Conservation (phyloP, 495 filamentous ascomycete genomes). For the Penicillium subrubescens region DNA sequence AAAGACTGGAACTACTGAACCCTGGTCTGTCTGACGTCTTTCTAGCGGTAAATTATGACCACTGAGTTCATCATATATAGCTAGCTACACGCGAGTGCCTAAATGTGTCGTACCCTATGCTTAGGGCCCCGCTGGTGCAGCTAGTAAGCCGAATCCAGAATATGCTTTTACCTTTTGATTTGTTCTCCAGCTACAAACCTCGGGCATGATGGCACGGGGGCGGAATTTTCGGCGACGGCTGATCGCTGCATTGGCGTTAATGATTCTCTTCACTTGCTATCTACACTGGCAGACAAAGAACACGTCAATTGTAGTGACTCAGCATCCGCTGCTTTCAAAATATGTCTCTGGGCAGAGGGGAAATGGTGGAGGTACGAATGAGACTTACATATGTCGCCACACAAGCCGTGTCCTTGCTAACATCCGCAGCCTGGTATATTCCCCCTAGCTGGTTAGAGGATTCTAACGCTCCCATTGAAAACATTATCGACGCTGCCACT, state of each 20-base stretch:
- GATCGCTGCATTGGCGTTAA: background rate
- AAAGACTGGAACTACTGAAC: background rate
- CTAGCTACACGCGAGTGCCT: background rate
- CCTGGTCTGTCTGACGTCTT: too few relatives aligned
- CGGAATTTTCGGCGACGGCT: slow-evolving; percentile 2
- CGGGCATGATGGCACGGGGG: slow-evolving; percentile 1
- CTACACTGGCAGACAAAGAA: background rate
- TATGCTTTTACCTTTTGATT: background rate
- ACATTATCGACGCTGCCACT: background rate
- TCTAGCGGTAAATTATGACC: background rate
- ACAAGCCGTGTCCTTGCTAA: background rate
- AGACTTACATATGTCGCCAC: background rate
- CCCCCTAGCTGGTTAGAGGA: background rate
- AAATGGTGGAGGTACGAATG: slow-evolving; percentile 1
- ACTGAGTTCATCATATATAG: background rate
- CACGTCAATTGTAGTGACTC: background rate
- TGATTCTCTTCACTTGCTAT: background rate
- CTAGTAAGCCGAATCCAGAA: background rate
- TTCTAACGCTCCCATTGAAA: background rate
- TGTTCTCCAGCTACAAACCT: background rate
- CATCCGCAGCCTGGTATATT: slow-evolving; percentile 2
- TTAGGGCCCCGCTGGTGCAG: background rate
- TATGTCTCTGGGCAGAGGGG: background rate
- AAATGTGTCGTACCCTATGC: too few relatives aligned
- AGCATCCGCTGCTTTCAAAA: background rate